Evolutionary conservation across 164 flowering plant species (phyloP).

Genomic region (Magnolia sinica): DNA sequence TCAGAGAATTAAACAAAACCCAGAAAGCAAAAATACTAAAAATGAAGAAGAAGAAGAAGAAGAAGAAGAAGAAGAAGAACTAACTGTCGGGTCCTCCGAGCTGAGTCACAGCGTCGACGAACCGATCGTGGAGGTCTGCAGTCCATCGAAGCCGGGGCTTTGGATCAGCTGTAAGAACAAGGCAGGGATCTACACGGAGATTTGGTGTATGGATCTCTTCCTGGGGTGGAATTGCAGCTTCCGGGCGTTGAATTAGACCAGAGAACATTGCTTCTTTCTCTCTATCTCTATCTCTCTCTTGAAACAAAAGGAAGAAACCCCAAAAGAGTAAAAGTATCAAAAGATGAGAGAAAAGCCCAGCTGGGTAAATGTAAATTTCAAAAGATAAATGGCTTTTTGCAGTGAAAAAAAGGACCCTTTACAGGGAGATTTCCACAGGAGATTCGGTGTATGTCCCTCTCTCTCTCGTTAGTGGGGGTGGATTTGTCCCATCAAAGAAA

Average conservation of each 20-base stretch:
- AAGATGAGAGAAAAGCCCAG: background rate
- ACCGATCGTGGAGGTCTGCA: slow-evolving; percentile 49
- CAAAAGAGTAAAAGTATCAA: background rate
- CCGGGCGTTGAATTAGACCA: slow-evolving; percentile 2
- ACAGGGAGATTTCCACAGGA: background rate
- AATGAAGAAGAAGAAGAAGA: background rate
- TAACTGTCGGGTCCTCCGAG: slow-evolving; percentile 56
- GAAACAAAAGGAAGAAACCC: background rate
- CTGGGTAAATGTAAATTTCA: background rate
- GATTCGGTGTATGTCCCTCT: background rate
- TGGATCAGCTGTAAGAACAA: slow-evolving; percentile 45
- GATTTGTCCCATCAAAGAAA: background rate
- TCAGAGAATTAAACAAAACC: too few relatives aligned
- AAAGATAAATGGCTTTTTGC: background rate
- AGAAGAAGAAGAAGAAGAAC: slow-evolving; percentile 15
- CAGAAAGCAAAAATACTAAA: too few relatives aligned
- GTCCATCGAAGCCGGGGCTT: slow-evolving; percentile 58
- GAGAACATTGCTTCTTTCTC: background rate
- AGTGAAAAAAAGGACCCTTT: background rate
- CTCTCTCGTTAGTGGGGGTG: background rate
- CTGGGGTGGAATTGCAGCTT: background rate
- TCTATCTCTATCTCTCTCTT: background rate
- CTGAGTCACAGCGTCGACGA: slow-evolving; percentile 52
- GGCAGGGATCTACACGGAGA: slow-evolving; percentile 54
- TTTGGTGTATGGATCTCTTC: slow-evolving; percentile 13